phyloP scores from a whole-genome alignment of 2,329 filamentous ascomycete species.

The Aspergillus ochraceoroseus region DNA sequence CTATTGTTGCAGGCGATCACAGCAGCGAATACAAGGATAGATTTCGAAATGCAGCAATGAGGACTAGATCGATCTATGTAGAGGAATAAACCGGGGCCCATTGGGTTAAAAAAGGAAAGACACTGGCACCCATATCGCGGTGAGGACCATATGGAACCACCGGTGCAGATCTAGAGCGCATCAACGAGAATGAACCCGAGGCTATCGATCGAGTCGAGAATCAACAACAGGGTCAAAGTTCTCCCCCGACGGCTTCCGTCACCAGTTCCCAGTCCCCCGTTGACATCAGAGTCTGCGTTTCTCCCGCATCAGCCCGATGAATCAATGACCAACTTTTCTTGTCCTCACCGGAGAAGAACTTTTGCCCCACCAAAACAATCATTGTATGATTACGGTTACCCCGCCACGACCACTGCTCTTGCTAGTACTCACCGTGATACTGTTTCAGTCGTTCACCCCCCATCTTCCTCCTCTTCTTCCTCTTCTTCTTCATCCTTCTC shows the following conservation, averaged over 20 bases:
- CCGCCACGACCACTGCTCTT: slow-evolving; percentile 16
- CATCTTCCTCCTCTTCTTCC: not conserved
- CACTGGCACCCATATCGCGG: too few relatives aligned
- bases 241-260: slow-evolving; percentile 30
- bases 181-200: slow-evolving; percentile 18
- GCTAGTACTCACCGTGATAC: slow-evolving; percentile 23
- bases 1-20: slow-evolving; percentile 1
- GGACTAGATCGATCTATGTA: not conserved
- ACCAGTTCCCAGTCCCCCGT: slow-evolving; percentile 21
- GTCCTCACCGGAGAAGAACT: slow-evolving; percentile 32
- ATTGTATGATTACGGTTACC: too few relatives aligned
- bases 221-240: slow-evolving; percentile 17
- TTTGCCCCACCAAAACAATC: slow-evolving; percentile 27
- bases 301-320: slow-evolving; percentile 42
- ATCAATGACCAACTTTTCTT: too few relatives aligned
- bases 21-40: not conserved
- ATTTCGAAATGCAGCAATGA: not conserved
- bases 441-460: slow-evolving; percentile 15
- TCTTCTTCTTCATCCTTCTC: too few relatives aligned
- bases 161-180: too few relatives aligned
- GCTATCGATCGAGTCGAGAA: slow-evolving; percentile 23
- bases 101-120: too few relatives aligned
- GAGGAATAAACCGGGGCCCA: too few relatives aligned
- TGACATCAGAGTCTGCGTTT: too few relatives aligned
- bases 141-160: too few relatives aligned